These are phyloP conservation scores for Blastobotrys indianensis DNA, from an alignment of 1,139 yeast genomes.

Conservation along the genomic window DNA sequence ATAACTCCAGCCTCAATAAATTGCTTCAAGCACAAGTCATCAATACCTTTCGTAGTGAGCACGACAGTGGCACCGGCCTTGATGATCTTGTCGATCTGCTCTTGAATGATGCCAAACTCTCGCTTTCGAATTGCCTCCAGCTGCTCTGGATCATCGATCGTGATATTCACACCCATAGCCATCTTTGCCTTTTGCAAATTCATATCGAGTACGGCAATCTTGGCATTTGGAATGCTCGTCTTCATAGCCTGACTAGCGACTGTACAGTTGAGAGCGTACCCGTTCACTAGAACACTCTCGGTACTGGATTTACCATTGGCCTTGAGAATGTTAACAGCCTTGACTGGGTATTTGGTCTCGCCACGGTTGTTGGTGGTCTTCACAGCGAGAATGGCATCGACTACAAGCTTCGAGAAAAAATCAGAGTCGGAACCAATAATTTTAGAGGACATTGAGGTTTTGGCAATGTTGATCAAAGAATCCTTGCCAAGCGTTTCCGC, in stretches of 20 bases:
- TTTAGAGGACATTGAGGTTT: constrained; percentile 95
- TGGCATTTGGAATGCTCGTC: constrained; percentile 64
- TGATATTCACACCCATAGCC: constrained; percentile 98
- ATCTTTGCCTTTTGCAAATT: constrained; percentile 93
- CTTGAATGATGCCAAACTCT: constrained; percentile 86
- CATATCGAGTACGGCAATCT: constrained; percentile 89
- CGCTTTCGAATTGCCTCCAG: constrained; percentile 92
- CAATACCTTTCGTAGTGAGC: constrained; percentile 95
- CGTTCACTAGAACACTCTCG: constrained; percentile 82
- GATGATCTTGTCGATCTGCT: constrained; percentile 80
- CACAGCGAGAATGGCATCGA: constrained; percentile 93
- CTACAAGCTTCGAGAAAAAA: constrained; percentile 85
- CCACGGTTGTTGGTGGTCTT: constrained; percentile 86
- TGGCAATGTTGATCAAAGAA: constrained; percentile 72
- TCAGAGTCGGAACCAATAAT: constrained; percentile 95
- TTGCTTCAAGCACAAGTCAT: constrained; percentile 90
- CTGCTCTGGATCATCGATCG: constrained; percentile 96
- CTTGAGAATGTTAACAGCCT: constrained; percentile 92
- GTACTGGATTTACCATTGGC: constrained; percentile 93
- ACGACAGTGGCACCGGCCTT: constrained; percentile 95
- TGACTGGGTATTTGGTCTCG: constrained; percentile 89
- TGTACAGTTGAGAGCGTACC: constrained; percentile 95
- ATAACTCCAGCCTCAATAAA: constrained; percentile 94
- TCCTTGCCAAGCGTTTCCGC: constrained; percentile 84
- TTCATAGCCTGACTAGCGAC: constrained; percentile 97